phyloP scores from a whole-genome alignment of 2,329 filamentous ascomycete species.

The Hypoxylon sp. region DNA sequence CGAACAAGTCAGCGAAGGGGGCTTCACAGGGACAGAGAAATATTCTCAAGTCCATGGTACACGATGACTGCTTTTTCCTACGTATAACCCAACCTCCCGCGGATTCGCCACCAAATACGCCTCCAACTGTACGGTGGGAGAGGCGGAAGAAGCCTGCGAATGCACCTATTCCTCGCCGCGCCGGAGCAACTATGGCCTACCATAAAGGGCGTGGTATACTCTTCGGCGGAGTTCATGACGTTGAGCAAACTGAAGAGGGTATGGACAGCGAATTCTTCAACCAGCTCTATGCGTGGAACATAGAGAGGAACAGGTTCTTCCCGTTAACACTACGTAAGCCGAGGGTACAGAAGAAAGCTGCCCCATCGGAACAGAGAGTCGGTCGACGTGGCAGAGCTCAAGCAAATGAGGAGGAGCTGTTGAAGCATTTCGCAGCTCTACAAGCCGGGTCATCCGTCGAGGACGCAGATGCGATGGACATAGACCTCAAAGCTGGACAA shows the following conservation, averaged over 20 bases:
- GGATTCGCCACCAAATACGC: conserved; percentile 75
- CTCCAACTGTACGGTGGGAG: conserved; percentile 89
- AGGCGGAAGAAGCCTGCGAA: conserved; percentile 93
- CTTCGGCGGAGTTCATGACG: conserved; percentile 95
- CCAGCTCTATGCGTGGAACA: conserved; percentile 90
- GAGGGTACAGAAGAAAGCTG: conserved; percentile 75
- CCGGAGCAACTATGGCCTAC: conserved; percentile 92
- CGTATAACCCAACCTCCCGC: conserved; percentile 80
- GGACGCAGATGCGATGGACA: conserved; percentile 60
- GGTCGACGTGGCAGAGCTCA: conserved; percentile 81
- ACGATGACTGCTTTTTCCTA: conserved; percentile 96
- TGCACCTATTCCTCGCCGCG: conserved; percentile 83
- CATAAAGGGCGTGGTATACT: conserved; percentile 94
- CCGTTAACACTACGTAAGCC: conserved; percentile 82
- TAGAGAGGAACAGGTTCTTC: conserved; percentile 96
- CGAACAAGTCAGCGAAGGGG: conserved; percentile 75
- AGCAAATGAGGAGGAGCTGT: conserved; percentile 91
- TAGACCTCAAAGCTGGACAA: conserved; percentile 64
- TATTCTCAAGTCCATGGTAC: conserved; percentile 86
- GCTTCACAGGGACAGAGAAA: conserved; percentile 75
- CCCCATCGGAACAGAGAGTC: conserved; percentile 68
- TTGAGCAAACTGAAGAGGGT: conserved; percentile 91
- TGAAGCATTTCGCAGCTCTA: conserved; percentile 87
- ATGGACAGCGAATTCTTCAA: conserved; percentile 99
- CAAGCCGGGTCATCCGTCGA: conserved; percentile 79